Evolutionary conservation across 225 moss, liverwort and hornwort genomes (phyloP), one percentile per base, ranked within the genome.

Genomic region (Climacium dendroides): DNA sequence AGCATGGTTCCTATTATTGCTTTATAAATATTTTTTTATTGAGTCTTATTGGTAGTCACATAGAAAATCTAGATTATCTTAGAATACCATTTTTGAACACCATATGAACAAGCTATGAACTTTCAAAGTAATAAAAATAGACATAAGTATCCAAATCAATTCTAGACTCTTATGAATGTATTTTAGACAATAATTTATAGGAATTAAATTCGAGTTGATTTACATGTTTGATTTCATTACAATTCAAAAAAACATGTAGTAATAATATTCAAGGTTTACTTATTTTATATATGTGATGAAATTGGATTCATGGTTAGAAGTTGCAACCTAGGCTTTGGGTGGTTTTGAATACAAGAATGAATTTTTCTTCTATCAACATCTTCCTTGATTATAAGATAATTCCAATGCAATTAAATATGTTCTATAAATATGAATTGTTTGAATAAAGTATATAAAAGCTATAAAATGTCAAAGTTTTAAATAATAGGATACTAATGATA

Each of bases 181-280:
- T 52, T 34, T 5, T 37, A 77, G 16, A 24, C 4, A 77, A n/a
- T 15, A 54, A 15, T 25, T 77, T 54, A 2, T 25, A 15, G 6
- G 5, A 8, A 2, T 4, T 32, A 1, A 20, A 35, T 29, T 45
- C 28, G 0, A 17, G 1, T 15, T 43, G 0, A 29, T 29, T 45
- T 8, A 15, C 29, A 47, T 47, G 5, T 19, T 73, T 47, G 29
- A 47, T 1, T 6, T 29, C 10, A 73, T 73, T 47, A 35, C 15
- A 53, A 24, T 9, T 23, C 0, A 4, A 19, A 35, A 34, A 13
- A 53, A 35, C 2, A 53, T 53, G 22, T 35, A 3, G 6, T 10
- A 23, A 76, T 24, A 22, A 6, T 24, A 14, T n/a, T 34, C 15
- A 50, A 53, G 2, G 53, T 34, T 30, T 9, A 15, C 4, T 76